A percentile compares a stretch with the other conserved stretches of the same genome.
phyloP scores from a whole-genome alignment of 352 stramenopile species.

The Phytopythium boreale region DNA sequence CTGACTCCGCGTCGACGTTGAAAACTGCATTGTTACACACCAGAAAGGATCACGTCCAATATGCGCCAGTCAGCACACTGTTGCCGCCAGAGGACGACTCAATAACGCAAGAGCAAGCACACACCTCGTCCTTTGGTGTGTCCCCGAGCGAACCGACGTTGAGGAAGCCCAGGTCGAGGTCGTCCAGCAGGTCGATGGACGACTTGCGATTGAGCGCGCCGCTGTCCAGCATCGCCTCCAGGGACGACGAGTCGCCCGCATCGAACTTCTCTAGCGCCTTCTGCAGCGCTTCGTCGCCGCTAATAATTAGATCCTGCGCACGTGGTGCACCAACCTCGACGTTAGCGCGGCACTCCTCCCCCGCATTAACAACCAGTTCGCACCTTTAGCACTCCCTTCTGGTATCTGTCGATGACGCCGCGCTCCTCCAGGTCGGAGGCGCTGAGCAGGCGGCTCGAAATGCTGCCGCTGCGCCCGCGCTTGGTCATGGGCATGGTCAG shows the following conservation, averaged over 20 bases:
- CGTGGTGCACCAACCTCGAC: slow-evolving; percentile 1
- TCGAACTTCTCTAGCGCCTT: slow-evolving; percentile 90
- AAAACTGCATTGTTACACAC: slow-evolving; percentile 37
- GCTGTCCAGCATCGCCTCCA: slow-evolving; percentile 84
- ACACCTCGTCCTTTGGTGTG: slow-evolving; percentile 74
- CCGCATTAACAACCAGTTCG: neutral
- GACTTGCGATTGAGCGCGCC: slow-evolving; percentile 81
- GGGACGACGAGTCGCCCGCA: slow-evolving; percentile 75
- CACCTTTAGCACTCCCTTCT: slow-evolving; percentile 90
- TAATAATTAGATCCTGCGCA: slow-evolving; percentile 88
- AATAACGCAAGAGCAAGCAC: neutral
- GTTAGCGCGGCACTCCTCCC: neutral
- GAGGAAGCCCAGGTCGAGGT: slow-evolving; percentile 85
- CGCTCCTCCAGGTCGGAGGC: slow-evolving; percentile 89
- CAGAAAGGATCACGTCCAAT: neutral
- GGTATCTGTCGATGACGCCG: slow-evolving; percentile 87
- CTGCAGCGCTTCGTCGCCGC: slow-evolving; percentile 85
- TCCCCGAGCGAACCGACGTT: slow-evolving; percentile 83
- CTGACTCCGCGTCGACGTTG: slow-evolving; percentile 56
- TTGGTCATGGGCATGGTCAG: slow-evolving; percentile 89
- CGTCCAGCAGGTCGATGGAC: slow-evolving; percentile 82
- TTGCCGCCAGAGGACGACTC: neutral
- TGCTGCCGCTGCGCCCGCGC: slow-evolving; percentile 75
- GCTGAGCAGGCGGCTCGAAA: slow-evolving; percentile 83
- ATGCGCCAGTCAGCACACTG: neutral